phyloP scores from a whole-genome alignment of 2,329 filamentous ascomycete genomes.

The Neospermospora avenae region DNA sequence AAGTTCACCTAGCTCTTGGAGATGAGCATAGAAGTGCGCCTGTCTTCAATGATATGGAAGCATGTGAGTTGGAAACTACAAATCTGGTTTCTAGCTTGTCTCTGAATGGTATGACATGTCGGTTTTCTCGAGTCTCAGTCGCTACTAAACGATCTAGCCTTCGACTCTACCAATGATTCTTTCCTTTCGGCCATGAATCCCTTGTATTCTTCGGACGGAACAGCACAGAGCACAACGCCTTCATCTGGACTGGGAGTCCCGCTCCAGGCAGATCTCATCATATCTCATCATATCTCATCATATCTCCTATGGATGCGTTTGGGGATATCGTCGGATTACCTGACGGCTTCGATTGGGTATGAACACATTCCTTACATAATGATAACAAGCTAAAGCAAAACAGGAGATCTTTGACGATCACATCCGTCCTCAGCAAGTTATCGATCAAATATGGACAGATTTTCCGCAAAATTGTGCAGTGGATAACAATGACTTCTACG shows the following conservation, averaged over 20 bases:
- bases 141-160: not conserved
- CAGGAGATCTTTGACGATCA: constrained; percentile 25
- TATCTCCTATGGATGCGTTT: constrained; percentile 12
- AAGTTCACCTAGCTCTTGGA: not conserved
- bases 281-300: not conserved
- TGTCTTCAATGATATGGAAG: not conserved
- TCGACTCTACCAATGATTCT: not conserved
- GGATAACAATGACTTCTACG: constrained; percentile 12
- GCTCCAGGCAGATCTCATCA: constrained; percentile 3
- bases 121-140: not conserved
- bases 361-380: not conserved
- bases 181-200: not conserved
- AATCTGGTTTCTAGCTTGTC: not conserved
- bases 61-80: not conserved
- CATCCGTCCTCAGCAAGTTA: constrained; percentile 10
- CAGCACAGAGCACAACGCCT: not conserved
- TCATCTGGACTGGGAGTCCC: not conserved
- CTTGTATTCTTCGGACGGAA: not conserved
- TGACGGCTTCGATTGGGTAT: constrained; percentile 26
- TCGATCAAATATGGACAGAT: constrained; percentile 18
- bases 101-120: not conserved
- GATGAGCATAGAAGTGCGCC: not conserved
- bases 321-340: constrained; percentile 21
- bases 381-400: not conserved
- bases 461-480: constrained; percentile 7